phyloP scores from a whole-genome alignment of 306 rosid genomes.

The Cyamopsis tetragonoloba region DNA sequence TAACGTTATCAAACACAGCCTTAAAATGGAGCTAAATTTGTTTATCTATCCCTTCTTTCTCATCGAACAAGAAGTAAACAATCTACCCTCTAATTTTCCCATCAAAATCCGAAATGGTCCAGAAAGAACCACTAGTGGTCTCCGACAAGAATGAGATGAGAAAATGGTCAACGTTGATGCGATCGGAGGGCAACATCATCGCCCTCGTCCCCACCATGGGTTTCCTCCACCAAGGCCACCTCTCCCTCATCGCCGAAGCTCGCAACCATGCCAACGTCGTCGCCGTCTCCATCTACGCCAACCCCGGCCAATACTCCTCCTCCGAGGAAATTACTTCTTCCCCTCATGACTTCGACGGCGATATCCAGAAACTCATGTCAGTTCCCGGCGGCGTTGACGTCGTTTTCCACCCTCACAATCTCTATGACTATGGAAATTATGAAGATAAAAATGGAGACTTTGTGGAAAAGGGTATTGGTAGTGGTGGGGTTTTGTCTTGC shows the following conservation, averaged over 20 bases:
- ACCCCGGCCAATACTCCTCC: conserved; percentile 86
- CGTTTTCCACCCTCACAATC: conserved; percentile 63
- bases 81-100: no score
- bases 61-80: no score
- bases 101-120: conserved; percentile 42
- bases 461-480: neutral
- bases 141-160: conserved; percentile 59
- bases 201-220: conserved; percentile 92
- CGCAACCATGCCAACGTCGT: conserved; percentile 42
- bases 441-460: no score
- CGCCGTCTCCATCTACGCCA: conserved; percentile 77
- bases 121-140: conserved; percentile 46
- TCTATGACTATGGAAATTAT: conserved; percentile 42
- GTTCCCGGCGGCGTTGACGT: conserved; percentile 69
- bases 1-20: no score
- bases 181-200: conserved; percentile 60
- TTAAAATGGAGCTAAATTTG: no score
- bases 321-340: conserved; percentile 77
- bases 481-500: conserved; percentile 38
- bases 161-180: conserved; percentile 72
- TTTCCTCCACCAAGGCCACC: conserved; percentile 72
- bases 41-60: no score
- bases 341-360: conserved; percentile 80
- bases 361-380: conserved; percentile 50
- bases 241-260: conserved; percentile 65